Base-by-base conservation (phyloP, 2,329 filamentous ascomycete genomes). In the Aspergillus pseudonomiae region DNA sequence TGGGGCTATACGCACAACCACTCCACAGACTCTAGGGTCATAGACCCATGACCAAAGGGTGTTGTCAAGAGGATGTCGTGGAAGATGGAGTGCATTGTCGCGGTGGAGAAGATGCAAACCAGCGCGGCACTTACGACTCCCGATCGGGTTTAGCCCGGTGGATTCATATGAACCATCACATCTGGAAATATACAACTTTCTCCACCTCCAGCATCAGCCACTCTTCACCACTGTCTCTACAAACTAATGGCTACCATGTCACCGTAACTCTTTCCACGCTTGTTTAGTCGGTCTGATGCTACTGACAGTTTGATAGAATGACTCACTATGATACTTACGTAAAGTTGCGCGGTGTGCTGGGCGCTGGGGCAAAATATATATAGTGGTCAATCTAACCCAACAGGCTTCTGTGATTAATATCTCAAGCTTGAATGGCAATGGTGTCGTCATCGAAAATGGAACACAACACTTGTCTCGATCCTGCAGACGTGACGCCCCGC, bases 391-490 rank as follows among this genome's bases (percentile, higher is more conserved):
- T 36, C 34, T 12, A 14, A 36, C 14, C 6, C 2, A 3, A 7
- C 14, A 36, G 1, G 5, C 6, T 6, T 0, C 16, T 0, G 12
- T 36, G 6, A 6, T 16, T 12, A 16, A 16, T 2, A 2, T 36
- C 1, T 2, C 34, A 41, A 41, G 2, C 2, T n/a, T 16, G 16
- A 4, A 10, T 16, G 0, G 39, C 39, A 7, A n/a, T 41, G 6
- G 7, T 19, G 2, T n/a, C 39, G 3, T 41, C 3, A n/a, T 41
- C 6, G 16, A 0, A 41, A 3, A 41, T n/a, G 19, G 9, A 41
- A n/a, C 19, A 16, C 9, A 16, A 41, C 39, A n/a, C 39, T n/a
- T 41, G 12, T n/a, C 19, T n/a, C 39, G 16, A 10, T 6, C 19
- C 7, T 41, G 19, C 1, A 10, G n/a, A 19, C 3, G 39, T 19